phyloP scores from a whole-genome alignment of 345 rosid genomes.

The Gynandropsis gynandra region DNA sequence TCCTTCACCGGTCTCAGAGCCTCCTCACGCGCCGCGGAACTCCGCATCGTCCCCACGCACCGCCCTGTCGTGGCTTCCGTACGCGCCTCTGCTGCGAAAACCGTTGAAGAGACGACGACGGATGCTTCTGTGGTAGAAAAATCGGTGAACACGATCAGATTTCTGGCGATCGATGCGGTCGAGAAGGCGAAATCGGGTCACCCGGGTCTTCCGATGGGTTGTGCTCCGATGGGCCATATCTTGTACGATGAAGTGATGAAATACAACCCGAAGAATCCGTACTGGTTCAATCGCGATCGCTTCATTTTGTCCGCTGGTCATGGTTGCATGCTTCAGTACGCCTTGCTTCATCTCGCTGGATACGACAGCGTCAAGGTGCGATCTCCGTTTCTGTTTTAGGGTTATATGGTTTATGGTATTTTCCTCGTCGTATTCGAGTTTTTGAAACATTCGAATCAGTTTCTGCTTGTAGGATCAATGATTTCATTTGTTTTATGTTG shows the following conservation, averaged over 20 bases:
- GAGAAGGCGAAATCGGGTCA: slow-evolving; percentile 57
- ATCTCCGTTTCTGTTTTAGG: neutral
- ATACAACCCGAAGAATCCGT: slow-evolving; percentile 95
- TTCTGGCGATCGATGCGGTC: slow-evolving; percentile 48
- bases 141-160: slow-evolving; percentile 43
- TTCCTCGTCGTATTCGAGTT: neutral
- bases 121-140: slow-evolving; percentile 34
- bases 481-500: neutral
- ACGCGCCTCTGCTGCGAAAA: slow-evolving; percentile 26
- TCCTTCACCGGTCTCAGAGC: slow-evolving; percentile 53
- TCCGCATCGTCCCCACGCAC: slow-evolving; percentile 22
- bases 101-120: slow-evolving; percentile 18
- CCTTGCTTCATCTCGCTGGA: slow-evolving; percentile 95
- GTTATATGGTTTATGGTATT: neutral
- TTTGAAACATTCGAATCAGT: neutral
- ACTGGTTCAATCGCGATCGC: slow-evolving; percentile 98
- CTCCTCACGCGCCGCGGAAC: slow-evolving; percentile 25
- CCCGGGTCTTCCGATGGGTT: slow-evolving; percentile 53
- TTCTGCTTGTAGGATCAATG: neutral
- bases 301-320: slow-evolving; percentile 95
- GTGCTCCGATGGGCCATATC: slow-evolving; percentile 88
- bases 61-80: slow-evolving; percentile 29
- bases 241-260: slow-evolving; percentile 96
- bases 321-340: slow-evolving; percentile 94
- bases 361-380: slow-evolving; percentile 75